A percentile compares a stretch with the other conserved stretches of the same genome.
Conservation (phyloP, 2,329 filamentous ascomycete genomes). For the Neodidymelliopsis sp. region DNA sequence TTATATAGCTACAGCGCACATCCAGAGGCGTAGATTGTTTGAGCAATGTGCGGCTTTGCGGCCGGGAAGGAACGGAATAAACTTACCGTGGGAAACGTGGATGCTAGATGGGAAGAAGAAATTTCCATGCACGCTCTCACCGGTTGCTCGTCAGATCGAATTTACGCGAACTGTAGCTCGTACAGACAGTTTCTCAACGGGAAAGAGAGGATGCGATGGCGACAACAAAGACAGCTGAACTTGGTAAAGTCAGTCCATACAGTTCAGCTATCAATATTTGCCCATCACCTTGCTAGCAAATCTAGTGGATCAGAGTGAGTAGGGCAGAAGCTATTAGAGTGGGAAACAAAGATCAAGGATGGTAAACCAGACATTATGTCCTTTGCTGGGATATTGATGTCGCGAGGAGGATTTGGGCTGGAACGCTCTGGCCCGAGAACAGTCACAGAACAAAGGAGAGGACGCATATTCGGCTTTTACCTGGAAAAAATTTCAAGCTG, state of each 20-base stretch:
- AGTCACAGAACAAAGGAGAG: background rate
- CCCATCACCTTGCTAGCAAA: slow-evolving; percentile 6
- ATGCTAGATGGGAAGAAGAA: background rate
- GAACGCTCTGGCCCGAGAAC: slow-evolving; percentile 12
- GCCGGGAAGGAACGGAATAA: background rate
- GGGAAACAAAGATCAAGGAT: slow-evolving; percentile 1
- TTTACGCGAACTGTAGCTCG: too few species aligned
- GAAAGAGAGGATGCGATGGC: background rate
- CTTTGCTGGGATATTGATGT: slow-evolving; percentile 7
- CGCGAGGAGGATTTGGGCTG: slow-evolving; percentile 16
- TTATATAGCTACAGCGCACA: slow-evolving; percentile 5
- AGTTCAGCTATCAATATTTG: background rate
- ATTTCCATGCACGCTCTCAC: background rate
- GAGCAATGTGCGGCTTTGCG: slow-evolving; percentile 9
- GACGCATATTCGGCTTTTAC: too few species aligned
- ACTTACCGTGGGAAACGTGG: slow-evolving; percentile 8
- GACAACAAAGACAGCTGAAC: background rate
- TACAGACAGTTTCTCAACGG: background rate
- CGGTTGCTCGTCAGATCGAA: slow-evolving; percentile 5
- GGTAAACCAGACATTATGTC: slow-evolving; percentile 11
- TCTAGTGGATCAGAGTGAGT: background rate
- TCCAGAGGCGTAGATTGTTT: slow-evolving; percentile 2
- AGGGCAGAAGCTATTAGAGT: slow-evolving; percentile 14
- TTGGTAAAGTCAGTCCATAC: slow-evolving; percentile 16
- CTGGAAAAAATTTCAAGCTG: too few species aligned